Percentiles rank a stretch among this genome's conserved stretches.
phyloP scores from a whole-genome alignment of 208 protist species.

The Sergeia podlipaevii region DNA sequence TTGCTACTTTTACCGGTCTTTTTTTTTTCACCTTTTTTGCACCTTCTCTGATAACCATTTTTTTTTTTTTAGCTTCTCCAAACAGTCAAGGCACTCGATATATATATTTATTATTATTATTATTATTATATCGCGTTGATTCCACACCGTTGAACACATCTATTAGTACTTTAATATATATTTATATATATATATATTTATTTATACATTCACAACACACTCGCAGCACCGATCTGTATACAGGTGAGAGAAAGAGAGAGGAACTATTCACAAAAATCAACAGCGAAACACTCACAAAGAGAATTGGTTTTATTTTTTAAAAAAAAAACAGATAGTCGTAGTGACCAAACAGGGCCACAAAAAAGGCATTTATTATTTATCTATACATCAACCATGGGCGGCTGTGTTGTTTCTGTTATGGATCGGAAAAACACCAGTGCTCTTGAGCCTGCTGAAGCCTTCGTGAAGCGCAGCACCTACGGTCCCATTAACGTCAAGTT shows the following conservation, averaged over 20 bases:
- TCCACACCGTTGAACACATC: not conserved
- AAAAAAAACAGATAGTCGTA: slow-evolving; percentile 2
- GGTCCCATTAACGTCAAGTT: slow-evolving; percentile 34
- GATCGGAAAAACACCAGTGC: slow-evolving; percentile 21
- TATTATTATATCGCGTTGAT: not conserved
- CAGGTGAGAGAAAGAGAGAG: not conserved
- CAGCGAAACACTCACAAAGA: not conserved
- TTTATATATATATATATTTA: slow-evolving; percentile 17
- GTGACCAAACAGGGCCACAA: slow-evolving; percentile 1
- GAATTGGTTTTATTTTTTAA: slow-evolving; percentile 13
- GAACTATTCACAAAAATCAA: not conserved
- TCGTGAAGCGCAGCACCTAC: slow-evolving; percentile 20
- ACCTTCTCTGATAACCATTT: too few relatives aligned
- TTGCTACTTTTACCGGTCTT: too few relatives aligned
- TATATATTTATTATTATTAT: too few relatives aligned
- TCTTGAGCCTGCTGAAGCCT: slow-evolving; percentile 18
- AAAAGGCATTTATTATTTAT: slow-evolving; percentile 2
- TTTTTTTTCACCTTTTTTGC: too few relatives aligned
- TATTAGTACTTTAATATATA: not conserved
- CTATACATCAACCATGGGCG: slow-evolving; percentile 38
- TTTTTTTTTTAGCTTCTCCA: too few relatives aligned
- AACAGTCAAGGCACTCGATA: too few relatives aligned
- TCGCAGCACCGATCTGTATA: not conserved
- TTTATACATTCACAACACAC: slow-evolving; percentile 11
- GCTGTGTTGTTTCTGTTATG: slow-evolving; percentile 41